Percentiles rank a stretch among this genome's conserved stretches.
These are phyloP conservation scores for Brassica napus DNA, from an alignment of 345 rosid genomes.

Conservation along the genomic window DNA sequence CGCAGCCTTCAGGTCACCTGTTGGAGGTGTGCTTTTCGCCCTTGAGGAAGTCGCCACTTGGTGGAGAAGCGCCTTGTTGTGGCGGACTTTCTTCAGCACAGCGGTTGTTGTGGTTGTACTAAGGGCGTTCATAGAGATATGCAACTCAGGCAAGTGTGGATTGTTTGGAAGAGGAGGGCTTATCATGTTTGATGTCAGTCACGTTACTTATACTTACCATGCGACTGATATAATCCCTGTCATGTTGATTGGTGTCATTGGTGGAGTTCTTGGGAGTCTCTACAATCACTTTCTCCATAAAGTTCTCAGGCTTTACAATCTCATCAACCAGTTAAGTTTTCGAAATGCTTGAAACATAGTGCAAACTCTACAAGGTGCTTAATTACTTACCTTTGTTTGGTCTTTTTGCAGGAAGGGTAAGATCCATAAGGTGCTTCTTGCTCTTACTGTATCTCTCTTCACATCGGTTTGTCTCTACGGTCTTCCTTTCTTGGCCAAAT, in stretches of 20 bases:
- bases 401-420: conserved; percentile 71
- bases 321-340: conserved; percentile 73
- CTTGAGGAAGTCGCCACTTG: conserved; percentile 96
- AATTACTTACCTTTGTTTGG: conserved; percentile 19
- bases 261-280: conserved; percentile 86
- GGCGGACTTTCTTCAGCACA: conserved; percentile 94
- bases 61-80: conserved; percentile 94
- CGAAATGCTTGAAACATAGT: neutral
- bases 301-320: conserved; percentile 74
- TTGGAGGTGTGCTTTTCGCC: conserved; percentile 85
- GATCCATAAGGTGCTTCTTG: conserved; percentile 73
- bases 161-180: conserved; percentile 91
- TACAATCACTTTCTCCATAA: conserved; percentile 80
- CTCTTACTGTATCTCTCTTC: conserved; percentile 63
- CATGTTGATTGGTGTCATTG: conserved; percentile 68
- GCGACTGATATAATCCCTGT: conserved; percentile 65
- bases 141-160: conserved; percentile 82
- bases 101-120: conserved; percentile 80
- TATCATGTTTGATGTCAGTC: conserved; percentile 87
- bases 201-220: conserved; percentile 66
- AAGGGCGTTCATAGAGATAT: conserved; percentile 78
- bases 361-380: neutral
- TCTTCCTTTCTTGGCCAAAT: conserved; percentile 78
- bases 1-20: conserved; percentile 94
- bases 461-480: conserved; percentile 77